Percentiles rank a stretch among this genome's conserved stretches.
Conservation (phyloP, 2,329 filamentous ascomycete genomes). For the Grosmannia clavigera region DNA sequence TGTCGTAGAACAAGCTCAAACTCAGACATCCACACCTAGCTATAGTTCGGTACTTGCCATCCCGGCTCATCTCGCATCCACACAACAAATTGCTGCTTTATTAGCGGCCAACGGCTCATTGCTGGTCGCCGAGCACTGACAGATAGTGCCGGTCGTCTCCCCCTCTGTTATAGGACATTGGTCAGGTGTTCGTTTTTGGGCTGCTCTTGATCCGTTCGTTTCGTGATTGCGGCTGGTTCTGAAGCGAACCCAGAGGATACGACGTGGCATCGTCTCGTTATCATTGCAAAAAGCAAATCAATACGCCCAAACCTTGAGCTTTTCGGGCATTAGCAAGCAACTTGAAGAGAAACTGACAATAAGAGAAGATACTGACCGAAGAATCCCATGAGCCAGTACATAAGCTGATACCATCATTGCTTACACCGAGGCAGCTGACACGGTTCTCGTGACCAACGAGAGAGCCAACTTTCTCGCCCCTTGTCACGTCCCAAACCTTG, state of each 20-base stretch:
- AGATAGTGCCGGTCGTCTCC: background rate
- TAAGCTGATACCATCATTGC: conserved; percentile 97
- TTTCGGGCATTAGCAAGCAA: conserved; percentile 17
- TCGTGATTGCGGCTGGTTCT: background rate
- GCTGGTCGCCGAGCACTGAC: background rate
- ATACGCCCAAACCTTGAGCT: conserved; percentile 86
- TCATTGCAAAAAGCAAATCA: conserved; percentile 25
- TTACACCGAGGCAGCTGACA: conserved; percentile 95
- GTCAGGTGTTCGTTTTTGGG: background rate
- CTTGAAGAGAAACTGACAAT: background rate
- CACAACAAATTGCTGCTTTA: background rate
- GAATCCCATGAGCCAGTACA: conserved; percentile 99
- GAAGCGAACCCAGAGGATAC: background rate
- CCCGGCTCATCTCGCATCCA: background rate
- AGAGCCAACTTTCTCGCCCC: conserved; percentile 93
- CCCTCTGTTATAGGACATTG: background rate
- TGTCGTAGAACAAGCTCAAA: background rate
- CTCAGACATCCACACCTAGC: background rate
- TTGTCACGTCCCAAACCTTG: conserved; percentile 98
- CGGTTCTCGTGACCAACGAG: conserved; percentile 97
- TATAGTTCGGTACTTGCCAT: background rate
- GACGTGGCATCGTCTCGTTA: conserved; percentile 6
- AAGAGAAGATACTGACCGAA: conserved; percentile 52
- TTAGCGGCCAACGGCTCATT: background rate
- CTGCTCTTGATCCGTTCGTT: background rate